phyloP scores from a whole-genome alignment of 495 filamentous ascomycete genomes.

The Neurospora cerealis region DNA sequence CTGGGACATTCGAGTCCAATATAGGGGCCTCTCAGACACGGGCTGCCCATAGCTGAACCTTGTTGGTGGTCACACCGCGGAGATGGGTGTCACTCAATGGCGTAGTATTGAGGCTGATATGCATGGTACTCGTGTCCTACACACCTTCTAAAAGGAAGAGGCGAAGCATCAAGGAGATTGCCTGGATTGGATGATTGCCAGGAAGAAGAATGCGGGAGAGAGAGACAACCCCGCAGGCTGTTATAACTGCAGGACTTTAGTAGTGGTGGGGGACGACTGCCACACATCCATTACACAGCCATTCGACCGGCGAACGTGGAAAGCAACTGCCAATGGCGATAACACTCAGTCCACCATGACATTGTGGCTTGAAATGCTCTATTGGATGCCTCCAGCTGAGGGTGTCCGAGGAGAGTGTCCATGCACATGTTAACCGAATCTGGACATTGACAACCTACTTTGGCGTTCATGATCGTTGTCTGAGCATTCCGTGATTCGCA shows the following conservation, averaged over 20 bases:
- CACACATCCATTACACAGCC: background rate
- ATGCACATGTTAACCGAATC: background rate
- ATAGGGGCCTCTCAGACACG: background rate
- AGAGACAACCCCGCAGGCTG: background rate
- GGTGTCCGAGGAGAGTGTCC: background rate
- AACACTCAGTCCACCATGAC: background rate
- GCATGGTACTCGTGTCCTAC: background rate
- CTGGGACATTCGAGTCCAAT: background rate
- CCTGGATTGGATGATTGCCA: background rate
- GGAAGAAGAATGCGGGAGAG: background rate
- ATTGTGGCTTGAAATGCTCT: background rate
- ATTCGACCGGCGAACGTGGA: background rate
- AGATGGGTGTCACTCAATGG: background rate
- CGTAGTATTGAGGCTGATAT: background rate
- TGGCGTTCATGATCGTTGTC: background rate
- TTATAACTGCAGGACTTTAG: background rate
- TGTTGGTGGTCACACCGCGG: background rate
- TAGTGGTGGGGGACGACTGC: background rate
- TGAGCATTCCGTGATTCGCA: background rate
- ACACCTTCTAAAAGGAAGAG: background rate
- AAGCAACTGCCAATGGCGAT: background rate
- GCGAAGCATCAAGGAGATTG: background rate
- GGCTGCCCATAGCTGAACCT: background rate
- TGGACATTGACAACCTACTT: background rate
- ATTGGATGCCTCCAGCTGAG: background rate